Evolutionary conservation across 2,329 filamentous ascomycete species (phyloP), one percentile per base, ranked within the genome.

Genomic region (Rutstroemia sp.): DNA sequence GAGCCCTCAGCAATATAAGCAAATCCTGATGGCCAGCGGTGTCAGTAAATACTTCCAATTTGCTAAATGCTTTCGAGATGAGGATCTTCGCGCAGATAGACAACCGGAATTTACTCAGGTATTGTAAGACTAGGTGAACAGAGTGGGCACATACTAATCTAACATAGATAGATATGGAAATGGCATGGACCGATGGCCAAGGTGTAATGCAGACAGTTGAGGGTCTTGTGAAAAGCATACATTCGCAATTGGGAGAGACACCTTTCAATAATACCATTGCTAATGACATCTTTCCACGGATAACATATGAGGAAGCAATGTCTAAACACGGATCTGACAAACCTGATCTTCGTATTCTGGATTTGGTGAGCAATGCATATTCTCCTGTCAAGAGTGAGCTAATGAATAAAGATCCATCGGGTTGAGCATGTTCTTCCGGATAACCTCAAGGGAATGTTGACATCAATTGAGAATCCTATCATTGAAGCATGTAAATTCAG

Each of bases 1-100:
- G 70, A 97, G 92, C 62, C 94, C 94, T 0, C 94, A 99, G 70
- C 94, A 99, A 71, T 99, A 97, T 70, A 99, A 99, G 73, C 94
- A 99, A 73, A 89, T 96, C 2, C 79, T 99, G 44, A 97, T 99
- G 91, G 89, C 91, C 0, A 88, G 88, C 59, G 92, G 92, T 0
- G 80, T 96, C 10, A 74, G 78, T 1, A 82, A 80, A 42, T 99
- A 99, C 70, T 95, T 87, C 71, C 94, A 99, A 66, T 90, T 96
- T 73, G 95, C 94, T 1, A 86, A 84, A 61, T 99, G 94, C 68
- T 99, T 96, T 72, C 85, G 94, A 14, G 95, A 99, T 67, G 94
- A 99, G 69, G 95, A 97, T 70, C 76, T 94, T 38, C 81, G 94
- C 19, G 89, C 92, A 1, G 95, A 99, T 70, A 80, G 94, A 42